phyloP scores from a whole-genome alignment of 441 rosid species.

The Arabidopsis hybrid region DNA sequence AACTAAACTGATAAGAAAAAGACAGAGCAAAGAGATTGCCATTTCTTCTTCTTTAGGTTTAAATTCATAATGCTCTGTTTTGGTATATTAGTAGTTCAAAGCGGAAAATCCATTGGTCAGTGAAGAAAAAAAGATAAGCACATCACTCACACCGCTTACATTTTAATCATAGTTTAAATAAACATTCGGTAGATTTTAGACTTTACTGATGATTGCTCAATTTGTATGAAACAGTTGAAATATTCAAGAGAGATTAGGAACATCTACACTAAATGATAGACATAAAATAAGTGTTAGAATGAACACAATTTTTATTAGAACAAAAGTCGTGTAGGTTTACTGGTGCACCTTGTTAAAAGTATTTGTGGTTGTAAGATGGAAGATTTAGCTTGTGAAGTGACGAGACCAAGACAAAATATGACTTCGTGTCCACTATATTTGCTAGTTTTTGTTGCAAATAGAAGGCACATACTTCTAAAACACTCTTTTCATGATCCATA shows the following conservation, averaged over 20 bases:
- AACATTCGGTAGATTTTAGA: too few relatives aligned
- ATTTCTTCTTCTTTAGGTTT: not conserved
- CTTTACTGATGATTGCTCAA: too few relatives aligned
- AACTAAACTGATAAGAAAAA: constrained; percentile 14
- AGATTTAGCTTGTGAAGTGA: not conserved
- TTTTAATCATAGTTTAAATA: not conserved
- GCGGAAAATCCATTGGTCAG: not conserved
- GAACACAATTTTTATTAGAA: too few relatives aligned
- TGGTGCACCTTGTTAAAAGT: too few relatives aligned
- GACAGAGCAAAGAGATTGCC: constrained; percentile 31
- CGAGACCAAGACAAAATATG: not conserved
- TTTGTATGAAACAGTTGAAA: too few relatives aligned
- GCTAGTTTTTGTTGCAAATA: not conserved
- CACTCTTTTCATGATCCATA: not conserved
- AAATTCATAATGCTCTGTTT: constrained; percentile 5
- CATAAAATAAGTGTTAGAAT: too few relatives aligned
- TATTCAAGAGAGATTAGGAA: too few relatives aligned
- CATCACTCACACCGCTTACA: not conserved
- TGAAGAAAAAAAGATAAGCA: not conserved
- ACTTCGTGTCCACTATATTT: not conserved
- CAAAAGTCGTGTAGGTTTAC: too few relatives aligned
- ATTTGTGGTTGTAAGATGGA: too few relatives aligned
- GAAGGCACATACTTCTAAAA: not conserved
- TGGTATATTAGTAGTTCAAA: constrained; percentile 3
- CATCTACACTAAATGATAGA: too few relatives aligned